phyloP scores from a whole-genome alignment of 768 basidiomycete genomes.

The Boletus huronensis region DNA sequence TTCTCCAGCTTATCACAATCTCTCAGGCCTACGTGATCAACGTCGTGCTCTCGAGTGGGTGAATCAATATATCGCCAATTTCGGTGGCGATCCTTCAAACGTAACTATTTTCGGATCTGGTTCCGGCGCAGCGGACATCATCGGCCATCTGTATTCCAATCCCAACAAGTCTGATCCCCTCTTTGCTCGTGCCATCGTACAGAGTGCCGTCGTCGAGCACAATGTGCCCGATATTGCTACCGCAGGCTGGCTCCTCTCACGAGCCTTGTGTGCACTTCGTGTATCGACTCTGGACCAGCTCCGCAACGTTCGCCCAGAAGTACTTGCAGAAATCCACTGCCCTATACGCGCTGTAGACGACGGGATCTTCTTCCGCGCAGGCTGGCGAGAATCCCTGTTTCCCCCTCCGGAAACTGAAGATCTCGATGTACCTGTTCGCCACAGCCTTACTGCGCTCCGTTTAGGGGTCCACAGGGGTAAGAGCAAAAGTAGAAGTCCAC shows the following conservation, averaged over 20 bases:
- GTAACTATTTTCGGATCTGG: slow-evolving; percentile 43
- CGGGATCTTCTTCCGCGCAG: slow-evolving; percentile 60
- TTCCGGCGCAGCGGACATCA: slow-evolving; percentile 50
- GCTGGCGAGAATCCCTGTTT: slow-evolving; percentile 50
- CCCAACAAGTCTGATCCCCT: slow-evolving; percentile 57
- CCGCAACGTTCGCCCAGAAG: slow-evolving; percentile 53
- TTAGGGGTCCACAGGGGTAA: slow-evolving; percentile 24
- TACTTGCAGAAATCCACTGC: slow-evolving; percentile 51
- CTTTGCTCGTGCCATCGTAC: slow-evolving; percentile 73
- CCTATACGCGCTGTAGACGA: slow-evolving; percentile 62
- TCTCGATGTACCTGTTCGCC: slow-evolving; percentile 6
- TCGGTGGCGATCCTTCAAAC: slow-evolving; percentile 62
- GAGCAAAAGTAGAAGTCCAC: slow-evolving; percentile 28
- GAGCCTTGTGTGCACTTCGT: slow-evolving; percentile 55
- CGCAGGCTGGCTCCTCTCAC: slow-evolving; percentile 66
- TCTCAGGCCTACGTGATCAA: slow-evolving; percentile 60
- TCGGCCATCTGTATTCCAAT: slow-evolving; percentile 60
- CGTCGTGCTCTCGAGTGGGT: slow-evolving; percentile 63
- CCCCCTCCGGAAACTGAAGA: slow-evolving; percentile 29
- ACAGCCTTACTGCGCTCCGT: slow-evolving; percentile 20
- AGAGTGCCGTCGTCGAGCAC: slow-evolving; percentile 63
- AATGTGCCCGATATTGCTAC: slow-evolving; percentile 55
- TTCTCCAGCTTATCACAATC: slow-evolving; percentile 3
- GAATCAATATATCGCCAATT: slow-evolving; percentile 53
- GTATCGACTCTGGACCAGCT: slow-evolving; percentile 59